A percentile compares a stretch with the other conserved stretches of the same genome.
Evolutionary conservation across 2,329 filamentous ascomycete genomes (phyloP).

Genomic region (Phaeosphaeriaceae sp.): DNA sequence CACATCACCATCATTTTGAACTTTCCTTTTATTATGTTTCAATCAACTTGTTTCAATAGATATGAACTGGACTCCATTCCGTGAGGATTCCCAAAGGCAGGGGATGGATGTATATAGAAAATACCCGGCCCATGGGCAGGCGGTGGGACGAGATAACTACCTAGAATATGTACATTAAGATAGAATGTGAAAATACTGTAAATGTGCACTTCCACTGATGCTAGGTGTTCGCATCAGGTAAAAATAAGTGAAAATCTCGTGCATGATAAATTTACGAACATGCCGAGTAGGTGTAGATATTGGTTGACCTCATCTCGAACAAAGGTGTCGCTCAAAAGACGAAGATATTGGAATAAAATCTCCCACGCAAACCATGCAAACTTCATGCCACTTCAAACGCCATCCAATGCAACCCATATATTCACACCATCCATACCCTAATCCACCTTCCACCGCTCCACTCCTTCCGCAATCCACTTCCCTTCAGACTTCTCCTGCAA

Average conservation of each 20-base stretch:
- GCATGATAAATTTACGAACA: too few species aligned
- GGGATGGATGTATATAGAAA: constrained; percentile 17
- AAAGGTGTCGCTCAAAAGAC: too few species aligned
- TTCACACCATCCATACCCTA: constrained; percentile 8
- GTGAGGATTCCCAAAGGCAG: constrained; percentile 5
- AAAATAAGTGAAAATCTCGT: too few species aligned
- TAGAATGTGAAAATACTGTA: background rate
- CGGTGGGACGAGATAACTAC: constrained; percentile 6
- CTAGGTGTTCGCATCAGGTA: too few species aligned
- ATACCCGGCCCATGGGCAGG: constrained; percentile 14
- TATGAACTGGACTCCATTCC: constrained; percentile 21
- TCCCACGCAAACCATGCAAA: too few species aligned
- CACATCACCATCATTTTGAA: background rate
- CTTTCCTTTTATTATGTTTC: constrained; percentile 10
- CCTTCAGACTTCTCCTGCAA: constrained; percentile 46
- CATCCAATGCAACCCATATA: too few species aligned
- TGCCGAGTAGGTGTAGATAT: too few species aligned
- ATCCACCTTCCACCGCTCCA: constrained; percentile 29
- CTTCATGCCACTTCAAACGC: too few species aligned
- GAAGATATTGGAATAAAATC: too few species aligned
- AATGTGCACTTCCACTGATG: background rate
- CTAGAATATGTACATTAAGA: constrained; percentile 3
- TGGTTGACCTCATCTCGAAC: too few species aligned
- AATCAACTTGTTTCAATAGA: constrained; percentile 19
- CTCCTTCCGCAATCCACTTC: constrained; percentile 44